Percentiles rank a stretch among this genome's conserved stretches.
Conservation (phyloP, 805 yeast genomes). For the Maudiozyma bulderi region DNA sequence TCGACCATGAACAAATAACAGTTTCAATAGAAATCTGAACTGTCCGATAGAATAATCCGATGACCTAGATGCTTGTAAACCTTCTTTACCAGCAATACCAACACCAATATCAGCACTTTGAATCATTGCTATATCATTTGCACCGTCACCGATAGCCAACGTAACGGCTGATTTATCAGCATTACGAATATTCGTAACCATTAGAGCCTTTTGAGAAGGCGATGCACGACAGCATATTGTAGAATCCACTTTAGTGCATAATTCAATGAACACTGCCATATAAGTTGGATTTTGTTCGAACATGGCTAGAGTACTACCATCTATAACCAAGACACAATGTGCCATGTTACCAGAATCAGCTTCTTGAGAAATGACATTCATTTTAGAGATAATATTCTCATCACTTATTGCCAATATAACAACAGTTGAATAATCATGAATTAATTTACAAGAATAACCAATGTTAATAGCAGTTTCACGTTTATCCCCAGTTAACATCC, state of each 20-base stretch:
- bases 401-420: constrained; percentile 50
- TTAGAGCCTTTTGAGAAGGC: constrained; percentile 89
- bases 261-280: constrained; percentile 68
- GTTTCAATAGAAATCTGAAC: constrained; percentile 72
- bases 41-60: constrained; percentile 95
- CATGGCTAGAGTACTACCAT: constrained; percentile 74
- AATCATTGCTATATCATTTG: constrained; percentile 98
- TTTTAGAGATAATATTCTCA: constrained; percentile 54
- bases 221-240: constrained; percentile 94
- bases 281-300: constrained; percentile 67
- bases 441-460: constrained; percentile 88
- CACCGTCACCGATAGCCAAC: constrained; percentile 97
- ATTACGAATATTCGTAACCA: constrained; percentile 77
- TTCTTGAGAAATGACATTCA: constrained; percentile 69
- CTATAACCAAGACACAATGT: constrained; percentile 89
- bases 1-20: constrained; percentile 87
- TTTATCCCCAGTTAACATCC: constrained; percentile 99
- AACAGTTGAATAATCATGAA: constrained; percentile 86
- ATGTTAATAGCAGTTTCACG: constrained; percentile 96
- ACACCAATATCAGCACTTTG: constrained; percentile 97
- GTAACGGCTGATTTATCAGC: constrained; percentile 64
- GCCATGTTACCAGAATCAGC: constrained; percentile 69
- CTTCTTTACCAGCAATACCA: constrained; percentile 96
- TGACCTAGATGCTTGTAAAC: constrained; percentile 90
- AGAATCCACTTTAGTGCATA: constrained; percentile 81